These are phyloP conservation scores for Immersiella caudata DNA, from an alignment of 495 filamentous ascomycete species.

Conservation along the genomic window DNA sequence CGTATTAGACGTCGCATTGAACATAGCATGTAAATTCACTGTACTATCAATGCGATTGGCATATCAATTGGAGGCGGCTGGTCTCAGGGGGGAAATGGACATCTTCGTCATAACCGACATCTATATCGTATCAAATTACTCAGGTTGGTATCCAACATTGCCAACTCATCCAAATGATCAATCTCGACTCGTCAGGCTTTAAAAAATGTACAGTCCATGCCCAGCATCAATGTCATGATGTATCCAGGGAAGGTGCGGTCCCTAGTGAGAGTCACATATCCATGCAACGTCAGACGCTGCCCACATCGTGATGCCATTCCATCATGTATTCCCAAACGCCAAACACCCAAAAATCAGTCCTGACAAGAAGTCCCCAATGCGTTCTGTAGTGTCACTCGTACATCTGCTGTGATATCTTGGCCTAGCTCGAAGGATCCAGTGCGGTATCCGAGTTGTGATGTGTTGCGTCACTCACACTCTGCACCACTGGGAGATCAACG, in stretches of 20 bases:
- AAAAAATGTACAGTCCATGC: neutral
- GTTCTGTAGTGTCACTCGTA: neutral
- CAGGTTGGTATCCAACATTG: neutral
- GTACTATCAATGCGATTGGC: conserved; percentile 20
- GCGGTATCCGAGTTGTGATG: conserved; percentile 44
- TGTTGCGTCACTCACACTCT: conserved; percentile 40
- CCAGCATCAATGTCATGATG: neutral
- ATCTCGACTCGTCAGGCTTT: neutral
- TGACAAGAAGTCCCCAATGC: conserved; percentile 1
- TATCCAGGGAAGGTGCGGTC: neutral
- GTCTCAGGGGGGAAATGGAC: neutral
- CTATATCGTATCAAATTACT: neutral
- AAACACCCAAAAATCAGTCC: neutral
- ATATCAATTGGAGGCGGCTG: neutral
- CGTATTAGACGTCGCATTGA: conserved; percentile 2
- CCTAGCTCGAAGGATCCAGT: neutral
- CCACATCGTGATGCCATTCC: neutral
- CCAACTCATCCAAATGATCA: neutral
- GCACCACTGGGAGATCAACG: conserved; percentile 76
- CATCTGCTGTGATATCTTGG: neutral
- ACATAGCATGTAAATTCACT: conserved; percentile 23
- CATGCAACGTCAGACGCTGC: neutral
- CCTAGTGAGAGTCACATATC: neutral
- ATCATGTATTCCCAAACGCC: neutral
- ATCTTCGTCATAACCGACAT: neutral